Evolutionary conservation across 768 basidiomycete species (phyloP).

Genomic region (Tylopilus balloui): DNA sequence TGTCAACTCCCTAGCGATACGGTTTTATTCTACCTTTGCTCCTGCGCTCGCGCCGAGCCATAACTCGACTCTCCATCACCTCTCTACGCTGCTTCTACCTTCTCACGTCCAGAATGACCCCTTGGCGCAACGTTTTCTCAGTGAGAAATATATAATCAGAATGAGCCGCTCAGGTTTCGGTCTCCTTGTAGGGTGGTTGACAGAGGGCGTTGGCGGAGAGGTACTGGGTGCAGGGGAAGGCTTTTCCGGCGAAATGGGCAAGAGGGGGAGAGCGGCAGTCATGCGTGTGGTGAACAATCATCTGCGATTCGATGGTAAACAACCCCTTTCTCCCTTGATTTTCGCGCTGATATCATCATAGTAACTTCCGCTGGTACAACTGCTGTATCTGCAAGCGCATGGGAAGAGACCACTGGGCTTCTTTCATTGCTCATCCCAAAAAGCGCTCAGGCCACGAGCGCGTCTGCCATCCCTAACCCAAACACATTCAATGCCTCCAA

Average conservation of each 20-base stretch:
- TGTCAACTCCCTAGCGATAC: conserved; percentile 48
- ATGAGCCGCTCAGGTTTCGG: conserved; percentile 92
- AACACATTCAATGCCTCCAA: conserved; percentile 72
- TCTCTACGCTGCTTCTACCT: conserved; percentile 77
- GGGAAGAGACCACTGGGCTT: conserved; percentile 86
- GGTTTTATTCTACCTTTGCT: conserved; percentile 72
- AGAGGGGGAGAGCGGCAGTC: conserved; percentile 82
- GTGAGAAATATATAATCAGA: conserved; percentile 84
- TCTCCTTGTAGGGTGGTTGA: conserved; percentile 92
- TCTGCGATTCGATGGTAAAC: conserved; percentile 81
- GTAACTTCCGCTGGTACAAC: conserved; percentile 71
- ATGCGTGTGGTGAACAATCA: conserved; percentile 95
- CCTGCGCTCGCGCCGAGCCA: conserved; percentile 63
- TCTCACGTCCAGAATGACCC: conserved; percentile 82
- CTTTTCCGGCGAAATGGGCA: conserved; percentile 76
- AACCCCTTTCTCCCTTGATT: not conserved
- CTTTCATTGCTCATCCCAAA: conserved; percentile 74
- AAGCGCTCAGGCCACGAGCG: conserved; percentile 37
- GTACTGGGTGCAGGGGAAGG: conserved; percentile 75
- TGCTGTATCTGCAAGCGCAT: conserved; percentile 55
- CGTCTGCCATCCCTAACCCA: conserved; percentile 49
- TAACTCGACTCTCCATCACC: conserved; percentile 62
- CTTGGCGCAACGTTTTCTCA: conserved; percentile 76
- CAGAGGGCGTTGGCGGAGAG: conserved; percentile 86
- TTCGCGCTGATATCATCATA: conserved; percentile 32